These are phyloP conservation scores for Claviceps paspali DNA, from an alignment of 2,329 filamentous ascomycete genomes.

Conservation along the genomic window DNA sequence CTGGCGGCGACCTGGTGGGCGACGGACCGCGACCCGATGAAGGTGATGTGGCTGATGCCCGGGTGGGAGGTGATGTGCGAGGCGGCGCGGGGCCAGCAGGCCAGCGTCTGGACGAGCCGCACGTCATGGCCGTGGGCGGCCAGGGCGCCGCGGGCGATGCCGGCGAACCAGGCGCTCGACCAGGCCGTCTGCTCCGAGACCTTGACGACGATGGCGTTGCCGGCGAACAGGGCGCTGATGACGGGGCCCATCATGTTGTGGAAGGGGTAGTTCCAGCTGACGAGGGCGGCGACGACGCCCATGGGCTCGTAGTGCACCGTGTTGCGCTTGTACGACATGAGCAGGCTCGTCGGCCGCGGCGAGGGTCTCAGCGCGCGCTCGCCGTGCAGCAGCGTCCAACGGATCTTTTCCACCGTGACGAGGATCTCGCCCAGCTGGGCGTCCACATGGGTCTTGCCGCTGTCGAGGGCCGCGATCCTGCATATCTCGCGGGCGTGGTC, in stretches of 20 bases:
- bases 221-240: constrained; percentile 79
- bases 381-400: constrained; percentile 86
- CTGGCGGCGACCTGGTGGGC: constrained; percentile 79
- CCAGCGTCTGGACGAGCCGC: constrained; percentile 66
- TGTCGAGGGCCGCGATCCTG: constrained; percentile 73
- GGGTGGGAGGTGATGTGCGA: constrained; percentile 73
- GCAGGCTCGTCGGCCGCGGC: constrained; percentile 66
- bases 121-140: constrained; percentile 69
- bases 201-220: constrained; percentile 86
- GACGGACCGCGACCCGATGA: constrained; percentile 80
- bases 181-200: constrained; percentile 91
- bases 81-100: constrained; percentile 78
- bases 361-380: constrained; percentile 63
- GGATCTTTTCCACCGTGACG: constrained; percentile 83
- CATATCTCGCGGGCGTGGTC: constrained; percentile 84
- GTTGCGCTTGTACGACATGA: constrained; percentile 94
- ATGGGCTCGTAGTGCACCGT: constrained; percentile 82
- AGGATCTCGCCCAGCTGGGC: constrained; percentile 88
- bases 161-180: constrained; percentile 71
- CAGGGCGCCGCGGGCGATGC: constrained; percentile 65
- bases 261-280: constrained; percentile 96
- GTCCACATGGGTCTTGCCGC: constrained; percentile 91
- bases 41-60: constrained; percentile 76
- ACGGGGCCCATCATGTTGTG: constrained; percentile 89
- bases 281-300: constrained; percentile 80